Conservation (phyloP, 305 asterid species). For the Fraxinus albicans region DNA sequence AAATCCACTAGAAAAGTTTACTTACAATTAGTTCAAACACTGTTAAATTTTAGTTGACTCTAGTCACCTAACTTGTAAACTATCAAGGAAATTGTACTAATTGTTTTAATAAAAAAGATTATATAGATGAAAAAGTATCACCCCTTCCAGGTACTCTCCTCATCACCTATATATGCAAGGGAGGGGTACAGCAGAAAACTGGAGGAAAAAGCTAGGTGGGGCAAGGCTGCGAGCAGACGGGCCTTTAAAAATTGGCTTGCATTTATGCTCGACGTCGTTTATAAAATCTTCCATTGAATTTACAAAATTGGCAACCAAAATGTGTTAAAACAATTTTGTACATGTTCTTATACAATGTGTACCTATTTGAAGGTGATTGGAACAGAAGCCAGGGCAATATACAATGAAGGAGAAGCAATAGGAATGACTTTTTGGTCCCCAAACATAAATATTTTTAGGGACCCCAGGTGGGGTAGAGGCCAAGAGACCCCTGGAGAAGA, state of each 20-base stretch:
- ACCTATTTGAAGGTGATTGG: conserved; percentile 35
- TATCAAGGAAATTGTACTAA: not conserved
- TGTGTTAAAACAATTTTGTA: not conserved
- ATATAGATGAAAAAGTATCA: not conserved
- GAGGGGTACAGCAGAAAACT: not conserved
- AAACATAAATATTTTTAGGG: conserved; percentile 50
- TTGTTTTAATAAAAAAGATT: not conserved
- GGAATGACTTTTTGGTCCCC: conserved; percentile 64
- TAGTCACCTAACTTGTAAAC: too few relatives aligned
- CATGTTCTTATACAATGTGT: not conserved
- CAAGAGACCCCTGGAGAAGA: conserved; percentile 61
- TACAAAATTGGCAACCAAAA: not conserved
- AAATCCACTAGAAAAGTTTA: too few relatives aligned
- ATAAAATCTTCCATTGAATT: not conserved
- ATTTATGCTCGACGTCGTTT: not conserved
- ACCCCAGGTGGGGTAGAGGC: conserved; percentile 62
- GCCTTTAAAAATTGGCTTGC: not conserved
- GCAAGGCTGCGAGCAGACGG: not conserved
- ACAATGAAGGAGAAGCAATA: conserved; percentile 50
- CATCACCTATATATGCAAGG: not conserved
- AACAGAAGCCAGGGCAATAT: conserved; percentile 51
- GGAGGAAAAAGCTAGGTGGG: not conserved
- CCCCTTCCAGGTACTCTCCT: not conserved
- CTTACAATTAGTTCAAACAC: too few relatives aligned
- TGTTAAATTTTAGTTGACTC: too few relatives aligned